These are phyloP conservation scores for Hypoxylon sp. DNA, from an alignment of 2,329 filamentous ascomycete genomes.

Conservation along the genomic window DNA sequence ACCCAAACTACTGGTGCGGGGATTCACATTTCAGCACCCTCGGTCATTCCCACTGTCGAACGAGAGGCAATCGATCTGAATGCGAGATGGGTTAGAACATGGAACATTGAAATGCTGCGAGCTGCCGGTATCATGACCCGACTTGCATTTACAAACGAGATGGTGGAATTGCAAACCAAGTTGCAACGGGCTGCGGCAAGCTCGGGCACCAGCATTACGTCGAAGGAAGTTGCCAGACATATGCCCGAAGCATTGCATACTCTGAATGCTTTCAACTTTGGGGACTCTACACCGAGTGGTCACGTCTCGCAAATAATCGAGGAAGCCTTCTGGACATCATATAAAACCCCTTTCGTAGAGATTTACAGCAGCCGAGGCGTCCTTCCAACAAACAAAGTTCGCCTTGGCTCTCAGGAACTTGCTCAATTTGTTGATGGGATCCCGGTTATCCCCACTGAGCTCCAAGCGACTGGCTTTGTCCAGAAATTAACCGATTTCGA, in stretches of 20 bases:
- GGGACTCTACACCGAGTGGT: constrained; percentile 89
- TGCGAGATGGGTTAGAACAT: constrained; percentile 91
- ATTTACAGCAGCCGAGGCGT: constrained; percentile 91
- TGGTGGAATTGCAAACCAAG: constrained; percentile 79
- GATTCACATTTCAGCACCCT: constrained; percentile 94
- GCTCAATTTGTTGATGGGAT: constrained; percentile 87
- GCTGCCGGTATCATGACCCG: constrained; percentile 92
- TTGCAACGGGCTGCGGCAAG: constrained; percentile 64
- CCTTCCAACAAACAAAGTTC: constrained; percentile 85
- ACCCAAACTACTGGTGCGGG: constrained; percentile 96
- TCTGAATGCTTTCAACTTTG: constrained; percentile 88
- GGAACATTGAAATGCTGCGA: constrained; percentile 94
- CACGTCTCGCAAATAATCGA: constrained; percentile 90
- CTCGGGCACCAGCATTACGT: constrained; percentile 68
- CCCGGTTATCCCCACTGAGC: constrained; percentile 83
- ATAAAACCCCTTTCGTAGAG: constrained; percentile 85
- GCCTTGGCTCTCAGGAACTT: constrained; percentile 77
- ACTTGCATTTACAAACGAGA: constrained; percentile 89
- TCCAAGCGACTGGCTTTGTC: constrained; percentile 83
- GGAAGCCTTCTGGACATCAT: constrained; percentile 96
- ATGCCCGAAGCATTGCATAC: constrained; percentile 86
- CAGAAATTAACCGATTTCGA: constrained; percentile 86
- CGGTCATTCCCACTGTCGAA: constrained; percentile 96
- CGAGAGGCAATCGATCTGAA: constrained; percentile 97
- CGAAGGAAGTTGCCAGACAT: constrained; percentile 75